Conservation (phyloP, 2,329 filamentous ascomycete species). For the Graphium sp. region DNA sequence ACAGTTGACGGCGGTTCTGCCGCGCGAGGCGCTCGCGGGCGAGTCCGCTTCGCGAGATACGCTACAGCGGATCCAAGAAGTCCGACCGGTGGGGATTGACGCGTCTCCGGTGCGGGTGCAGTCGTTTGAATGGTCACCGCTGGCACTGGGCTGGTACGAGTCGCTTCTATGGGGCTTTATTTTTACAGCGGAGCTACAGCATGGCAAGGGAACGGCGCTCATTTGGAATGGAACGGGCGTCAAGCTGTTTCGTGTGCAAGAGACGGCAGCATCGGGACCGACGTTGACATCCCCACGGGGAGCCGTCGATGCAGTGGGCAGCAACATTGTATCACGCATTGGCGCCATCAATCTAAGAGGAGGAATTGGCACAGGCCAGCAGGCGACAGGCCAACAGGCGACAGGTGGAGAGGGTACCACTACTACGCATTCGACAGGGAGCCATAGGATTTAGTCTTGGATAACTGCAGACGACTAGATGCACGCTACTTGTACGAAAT, state of each 20-base stretch:
- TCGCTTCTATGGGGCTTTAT: conserved; percentile 87
- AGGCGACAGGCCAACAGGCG: too few species aligned
- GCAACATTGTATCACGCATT: conserved; percentile 74
- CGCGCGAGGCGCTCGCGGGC: conserved; percentile 26
- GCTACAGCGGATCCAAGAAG: conserved; percentile 37
- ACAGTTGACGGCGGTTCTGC: conserved; percentile 40
- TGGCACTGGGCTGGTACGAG: conserved; percentile 90
- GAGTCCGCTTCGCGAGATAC: conserved; percentile 26
- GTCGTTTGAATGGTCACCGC: conserved; percentile 83
- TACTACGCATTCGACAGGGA: too few species aligned
- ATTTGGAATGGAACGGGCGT: conserved; percentile 89
- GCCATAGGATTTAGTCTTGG: too few species aligned
- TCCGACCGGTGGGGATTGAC: conserved; percentile 56
- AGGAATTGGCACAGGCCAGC: conserved; percentile 4
- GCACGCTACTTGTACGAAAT: too few species aligned
- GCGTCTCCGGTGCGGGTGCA: conserved; percentile 61
- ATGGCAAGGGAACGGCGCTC: conserved; percentile 72
- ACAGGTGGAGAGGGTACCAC: too few species aligned
- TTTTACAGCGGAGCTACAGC: conserved; percentile 78
- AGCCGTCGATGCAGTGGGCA: conserved; percentile 84
- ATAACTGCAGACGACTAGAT: too few species aligned
- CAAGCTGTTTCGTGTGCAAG: conserved; percentile 78
- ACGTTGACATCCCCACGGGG: conserved; percentile 72
- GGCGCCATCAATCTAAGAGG: conserved; percentile 61
- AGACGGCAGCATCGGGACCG: conserved; percentile 63